Base-by-base conservation (phyloP, 768 basidiomycete species). In the Mrakia blollopis region DNA sequence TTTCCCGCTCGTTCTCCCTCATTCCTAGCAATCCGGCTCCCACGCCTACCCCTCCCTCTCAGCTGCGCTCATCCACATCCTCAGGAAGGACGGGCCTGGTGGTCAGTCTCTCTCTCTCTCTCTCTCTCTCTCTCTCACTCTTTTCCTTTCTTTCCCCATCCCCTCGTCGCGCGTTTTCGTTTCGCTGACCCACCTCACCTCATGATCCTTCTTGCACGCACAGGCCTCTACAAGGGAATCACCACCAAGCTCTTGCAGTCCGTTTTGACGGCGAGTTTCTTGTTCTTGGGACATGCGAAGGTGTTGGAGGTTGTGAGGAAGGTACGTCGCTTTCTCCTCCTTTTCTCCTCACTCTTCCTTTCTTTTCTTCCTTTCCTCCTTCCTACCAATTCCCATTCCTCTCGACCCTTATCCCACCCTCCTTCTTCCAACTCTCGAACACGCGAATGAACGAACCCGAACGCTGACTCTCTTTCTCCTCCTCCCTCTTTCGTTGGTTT, bases 231-330 rank as follows among this genome's bases (percentile, higher is more conserved):
- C 86, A 91, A 88, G 79, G 95, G 95, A 9, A 88, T 95, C 37
- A 87, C 87, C 21, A 92, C 90, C 81, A 99, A 99, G 85, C 89
- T 99, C 30, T 76, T 92, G 7, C 96, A 98, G 84, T 93, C 91
- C 79, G 92, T 97, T 1, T 86, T 98, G 70, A 96, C 94, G 11
- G 94, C 94, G 23, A 93, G 94, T 9, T 93, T 98, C 80, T 87
- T 98, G 79, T 98, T 98, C 57, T n/a, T 69, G 18, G 75, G 75
- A 25, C 75, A 76, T 57, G 52, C 68, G 57, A 61, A 70, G 54
- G 75, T 76, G 0, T 60, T 54, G 54, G 75, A 76, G 68, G 65
- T 61, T 3, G 71, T 72, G 30, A 47, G 25, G 35, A 72, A 72
- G 70, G 70, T 72, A 5, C 35, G 68, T 63, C 25, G 25, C 62